A percentile compares a stretch with the other conserved stretches of the same genome.
Conservation (phyloP, 2,329 filamentous ascomycete genomes). For the Aspergillus sp. region DNA sequence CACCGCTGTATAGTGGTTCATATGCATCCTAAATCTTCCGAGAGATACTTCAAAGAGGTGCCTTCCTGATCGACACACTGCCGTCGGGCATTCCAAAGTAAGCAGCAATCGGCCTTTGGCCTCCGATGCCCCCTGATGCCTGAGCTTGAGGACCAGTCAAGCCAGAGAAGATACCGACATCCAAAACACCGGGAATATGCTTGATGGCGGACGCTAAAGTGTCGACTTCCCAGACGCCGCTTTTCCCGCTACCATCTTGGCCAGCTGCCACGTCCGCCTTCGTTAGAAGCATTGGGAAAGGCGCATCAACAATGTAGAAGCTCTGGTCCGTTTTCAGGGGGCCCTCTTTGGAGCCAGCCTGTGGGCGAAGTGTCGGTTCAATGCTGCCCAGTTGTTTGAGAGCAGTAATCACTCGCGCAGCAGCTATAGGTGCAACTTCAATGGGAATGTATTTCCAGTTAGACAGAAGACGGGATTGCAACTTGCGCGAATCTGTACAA, state of each 20-base stretch:
- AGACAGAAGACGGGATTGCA: conserved; percentile 70
- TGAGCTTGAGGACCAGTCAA: conserved; percentile 71
- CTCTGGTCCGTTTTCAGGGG: conserved; percentile 83
- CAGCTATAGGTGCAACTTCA: conserved; percentile 85
- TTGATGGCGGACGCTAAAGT: conserved; percentile 73
- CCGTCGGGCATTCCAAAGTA: conserved; percentile 93
- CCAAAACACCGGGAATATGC: conserved; percentile 79
- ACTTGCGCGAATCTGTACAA: conserved; percentile 78
- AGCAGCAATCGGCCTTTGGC: conserved; percentile 87
- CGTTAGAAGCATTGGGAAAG: conserved; percentile 74
- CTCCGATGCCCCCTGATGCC: conserved; percentile 62
- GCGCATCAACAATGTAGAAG: conserved; percentile 89
- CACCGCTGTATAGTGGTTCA: background rate
- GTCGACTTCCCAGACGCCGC: conserved; percentile 78
- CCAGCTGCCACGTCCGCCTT: conserved; percentile 53
- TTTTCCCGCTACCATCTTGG: conserved; percentile 55
- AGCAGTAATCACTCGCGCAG: conserved; percentile 71
- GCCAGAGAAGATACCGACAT: conserved; percentile 88
- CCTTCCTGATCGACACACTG: conserved; percentile 57
- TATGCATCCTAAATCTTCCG: background rate
- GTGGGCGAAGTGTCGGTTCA: conserved; percentile 69
- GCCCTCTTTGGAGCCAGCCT: conserved; percentile 73
- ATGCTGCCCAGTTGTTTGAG: conserved; percentile 72
- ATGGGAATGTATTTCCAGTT: conserved; percentile 86
- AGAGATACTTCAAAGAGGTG: conserved; percentile 21